A percentile compares a stretch with the other conserved stretches of the same genome.
phyloP scores from a whole-genome alignment of 2,329 filamentous ascomycete genomes.

The Tolypocladium endophyticum region DNA sequence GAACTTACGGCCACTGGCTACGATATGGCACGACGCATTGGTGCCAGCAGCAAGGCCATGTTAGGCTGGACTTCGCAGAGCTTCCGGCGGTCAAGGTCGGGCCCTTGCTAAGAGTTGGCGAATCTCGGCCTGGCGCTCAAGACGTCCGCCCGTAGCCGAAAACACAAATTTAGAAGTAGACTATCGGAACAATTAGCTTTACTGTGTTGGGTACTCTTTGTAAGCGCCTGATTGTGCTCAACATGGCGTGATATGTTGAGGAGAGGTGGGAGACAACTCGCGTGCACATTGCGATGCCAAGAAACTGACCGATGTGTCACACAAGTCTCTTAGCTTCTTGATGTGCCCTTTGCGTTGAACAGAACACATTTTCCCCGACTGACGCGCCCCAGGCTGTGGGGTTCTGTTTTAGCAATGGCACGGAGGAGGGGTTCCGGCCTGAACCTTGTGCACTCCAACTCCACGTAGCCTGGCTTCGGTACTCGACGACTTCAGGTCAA shows the following conservation, averaged over 20 bases:
- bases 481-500: too few relatives aligned
- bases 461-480: too few relatives aligned
- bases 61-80: constrained; percentile 19
- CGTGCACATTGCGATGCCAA: not conserved
- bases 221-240: not conserved
- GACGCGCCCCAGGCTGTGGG: too few relatives aligned
- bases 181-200: not conserved
- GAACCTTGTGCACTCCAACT: too few relatives aligned
- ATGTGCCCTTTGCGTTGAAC: too few relatives aligned
- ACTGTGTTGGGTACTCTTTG: not conserved
- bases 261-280: not conserved
- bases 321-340: too few relatives aligned
- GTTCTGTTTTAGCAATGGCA: too few relatives aligned
- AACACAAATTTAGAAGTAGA: not conserved
- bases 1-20: constrained; percentile 45
- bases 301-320: too few relatives aligned
- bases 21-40: constrained; percentile 37
- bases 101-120: constrained; percentile 5
- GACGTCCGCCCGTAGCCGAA: not conserved
- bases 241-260: not conserved
- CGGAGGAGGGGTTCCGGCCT: too few relatives aligned
- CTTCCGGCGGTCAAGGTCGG: constrained; percentile 29
- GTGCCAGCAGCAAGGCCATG: constrained; percentile 30
- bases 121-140: not conserved
- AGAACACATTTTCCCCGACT: too few relatives aligned